Conservation (phyloP, 2,329 filamentous ascomycete species). For the Fusarium torreyae region DNA sequence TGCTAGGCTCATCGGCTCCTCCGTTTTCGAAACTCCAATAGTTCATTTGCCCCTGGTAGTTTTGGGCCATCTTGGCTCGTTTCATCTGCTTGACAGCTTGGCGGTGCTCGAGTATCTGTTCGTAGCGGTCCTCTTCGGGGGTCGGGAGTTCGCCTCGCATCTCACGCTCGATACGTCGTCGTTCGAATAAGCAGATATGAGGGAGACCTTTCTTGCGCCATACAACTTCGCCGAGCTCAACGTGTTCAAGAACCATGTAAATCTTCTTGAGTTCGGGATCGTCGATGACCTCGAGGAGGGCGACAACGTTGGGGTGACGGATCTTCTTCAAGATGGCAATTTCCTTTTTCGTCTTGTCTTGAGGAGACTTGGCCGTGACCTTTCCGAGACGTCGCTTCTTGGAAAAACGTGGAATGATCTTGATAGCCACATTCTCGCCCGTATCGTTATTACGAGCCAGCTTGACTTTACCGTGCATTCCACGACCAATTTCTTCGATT, state of each 20-base stretch:
- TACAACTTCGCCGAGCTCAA: constrained; percentile 92
- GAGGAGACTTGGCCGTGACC: constrained; percentile 74
- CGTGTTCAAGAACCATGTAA: constrained; percentile 96
- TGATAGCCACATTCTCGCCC: constrained; percentile 90
- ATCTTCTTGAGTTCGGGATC: constrained; percentile 97
- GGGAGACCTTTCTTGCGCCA: constrained; percentile 93
- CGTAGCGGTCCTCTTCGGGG: constrained; percentile 73
- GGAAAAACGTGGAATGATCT: constrained; percentile 96
- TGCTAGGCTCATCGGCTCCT: constrained; percentile 67
- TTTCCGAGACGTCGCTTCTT: constrained; percentile 93
- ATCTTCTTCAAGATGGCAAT: constrained; percentile 99
- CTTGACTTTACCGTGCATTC: constrained; percentile 98
- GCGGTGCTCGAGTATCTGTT: constrained; percentile 71
- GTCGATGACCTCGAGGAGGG: constrained; percentile 95
- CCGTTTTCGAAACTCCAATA: constrained; percentile 91
- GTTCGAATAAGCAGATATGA: constrained; percentile 87
- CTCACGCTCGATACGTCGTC: constrained; percentile 82
- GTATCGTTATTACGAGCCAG: constrained; percentile 85
- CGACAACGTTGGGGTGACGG: constrained; percentile 96
- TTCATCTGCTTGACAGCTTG: constrained; percentile 71
- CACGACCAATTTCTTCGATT: constrained; percentile 94
- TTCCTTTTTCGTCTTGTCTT: constrained; percentile 92
- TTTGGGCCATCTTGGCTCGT: constrained; percentile 67
- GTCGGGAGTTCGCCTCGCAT: constrained; percentile 72
- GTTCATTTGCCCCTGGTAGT: constrained; percentile 69